Percentiles rank a stretch among this genome's conserved stretches.
Evolutionary conservation across 805 yeast species (phyloP).

Genomic region (Torulaspora indica): DNA sequence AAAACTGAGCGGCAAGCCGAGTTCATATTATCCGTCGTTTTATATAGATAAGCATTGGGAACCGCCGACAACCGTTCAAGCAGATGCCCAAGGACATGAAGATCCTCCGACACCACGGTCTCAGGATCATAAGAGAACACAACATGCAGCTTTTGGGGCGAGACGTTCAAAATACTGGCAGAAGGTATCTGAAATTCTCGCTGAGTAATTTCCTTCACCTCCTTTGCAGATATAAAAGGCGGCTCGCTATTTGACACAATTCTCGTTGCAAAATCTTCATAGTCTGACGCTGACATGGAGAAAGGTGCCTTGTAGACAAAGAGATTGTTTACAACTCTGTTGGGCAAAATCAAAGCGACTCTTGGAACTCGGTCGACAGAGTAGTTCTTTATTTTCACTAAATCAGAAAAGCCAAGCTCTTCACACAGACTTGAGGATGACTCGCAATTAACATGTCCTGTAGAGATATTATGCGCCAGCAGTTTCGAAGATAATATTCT

Average conservation of each 20-base stretch:
- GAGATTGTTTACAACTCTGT: slow-evolving; percentile 31
- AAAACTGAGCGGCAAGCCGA: slow-evolving; percentile 39
- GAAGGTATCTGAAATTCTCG: slow-evolving; percentile 14
- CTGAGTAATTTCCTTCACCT: slow-evolving; percentile 16
- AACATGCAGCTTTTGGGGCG: slow-evolving; percentile 38
- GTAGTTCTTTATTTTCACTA: slow-evolving; percentile 23
- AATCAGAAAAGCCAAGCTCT: slow-evolving; percentile 43
- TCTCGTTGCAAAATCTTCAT: slow-evolving; percentile 45
- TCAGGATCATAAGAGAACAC: slow-evolving; percentile 50
- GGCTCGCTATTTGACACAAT: slow-evolving; percentile 45
- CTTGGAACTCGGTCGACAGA: slow-evolving; percentile 36
- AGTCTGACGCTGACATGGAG: slow-evolving; percentile 29
- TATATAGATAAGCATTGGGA: slow-evolving; percentile 52
- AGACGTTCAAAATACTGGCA: slow-evolving; percentile 12
- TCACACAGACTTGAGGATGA: slow-evolving; percentile 48
- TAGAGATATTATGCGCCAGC: slow-evolving; percentile 32
- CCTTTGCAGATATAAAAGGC: slow-evolving; percentile 27
- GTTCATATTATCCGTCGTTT: slow-evolving; percentile 46
- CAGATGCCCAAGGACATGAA: slow-evolving; percentile 53
- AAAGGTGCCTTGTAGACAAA: slow-evolving; percentile 24
- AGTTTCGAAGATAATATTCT: slow-evolving; percentile 49
- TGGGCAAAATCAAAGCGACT: slow-evolving; percentile 51
- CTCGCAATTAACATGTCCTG: slow-evolving; percentile 60
- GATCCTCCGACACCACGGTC: slow-evolving; percentile 52
- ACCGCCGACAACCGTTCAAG: slow-evolving; percentile 56